A percentile compares a stretch with the other conserved stretches of the same genome.
These are phyloP conservation scores for Tetrahymena borealis DNA, from an alignment of 73 alveolate species.

Conservation along the genomic window DNA sequence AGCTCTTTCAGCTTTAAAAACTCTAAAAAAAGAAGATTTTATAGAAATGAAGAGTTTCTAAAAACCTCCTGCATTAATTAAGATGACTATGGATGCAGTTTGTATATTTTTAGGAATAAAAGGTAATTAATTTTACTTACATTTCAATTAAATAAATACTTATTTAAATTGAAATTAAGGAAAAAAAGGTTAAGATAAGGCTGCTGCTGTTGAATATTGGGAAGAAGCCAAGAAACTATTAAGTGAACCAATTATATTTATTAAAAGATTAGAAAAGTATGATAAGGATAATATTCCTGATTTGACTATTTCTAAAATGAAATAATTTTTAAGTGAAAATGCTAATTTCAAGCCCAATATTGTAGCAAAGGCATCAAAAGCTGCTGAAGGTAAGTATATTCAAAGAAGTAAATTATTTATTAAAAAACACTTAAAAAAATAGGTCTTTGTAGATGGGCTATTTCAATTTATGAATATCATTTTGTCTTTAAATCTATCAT, in stretches of 20 bases:
- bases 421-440: not conserved
- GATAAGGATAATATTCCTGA: conserved; percentile 70
- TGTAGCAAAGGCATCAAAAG: conserved; percentile 67
- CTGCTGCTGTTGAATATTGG: conserved; percentile 68
- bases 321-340: conserved; percentile 45
- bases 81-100: conserved; percentile 76
- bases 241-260: conserved; percentile 60
- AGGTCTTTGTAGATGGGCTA: conserved; percentile 72
- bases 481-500: conserved; percentile 77
- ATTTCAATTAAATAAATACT: not conserved
- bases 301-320: conserved; percentile 54
- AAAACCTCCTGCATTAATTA: conserved; percentile 91
- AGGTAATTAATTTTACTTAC: conserved; percentile 48
- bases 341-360: conserved; percentile 65
- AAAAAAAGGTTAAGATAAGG: conserved; percentile 1
- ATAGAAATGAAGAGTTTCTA: conserved; percentile 84
- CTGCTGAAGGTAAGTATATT: conserved; percentile 57
- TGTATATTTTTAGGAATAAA: conserved; percentile 66
- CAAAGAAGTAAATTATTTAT: not conserved
- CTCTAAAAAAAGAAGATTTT: conserved; percentile 77
- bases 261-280: conserved; percentile 54
- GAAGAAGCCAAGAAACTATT: conserved; percentile 76
- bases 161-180: not conserved
- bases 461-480: conserved; percentile 69
- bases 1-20: conserved; percentile 86